These are phyloP conservation scores for Austroboletus festivus DNA, from an alignment of 768 basidiomycete genomes.

Conservation along the genomic window DNA sequence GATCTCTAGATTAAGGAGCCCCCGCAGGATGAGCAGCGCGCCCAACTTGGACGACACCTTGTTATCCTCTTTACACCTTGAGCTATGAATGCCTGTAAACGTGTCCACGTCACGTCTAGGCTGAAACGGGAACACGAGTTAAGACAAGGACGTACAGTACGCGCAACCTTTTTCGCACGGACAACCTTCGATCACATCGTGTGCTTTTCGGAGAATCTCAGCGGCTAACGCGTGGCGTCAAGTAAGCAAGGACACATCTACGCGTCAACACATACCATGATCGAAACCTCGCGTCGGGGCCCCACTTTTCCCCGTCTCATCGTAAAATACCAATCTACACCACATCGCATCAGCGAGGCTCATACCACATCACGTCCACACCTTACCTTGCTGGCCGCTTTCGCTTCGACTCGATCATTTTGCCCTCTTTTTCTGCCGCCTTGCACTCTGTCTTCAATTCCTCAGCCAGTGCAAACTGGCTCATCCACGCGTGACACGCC, in stretches of 20 bases:
- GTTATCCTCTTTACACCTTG: conserved; percentile 67
- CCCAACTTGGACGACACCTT: conserved; percentile 72
- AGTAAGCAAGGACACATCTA: too few relatives aligned
- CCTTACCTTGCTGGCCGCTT: conserved; percentile 58
- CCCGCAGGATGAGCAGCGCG: conserved; percentile 63
- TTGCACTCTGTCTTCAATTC: conserved; percentile 86
- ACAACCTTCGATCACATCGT: conserved; percentile 56
- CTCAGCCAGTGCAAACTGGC: conserved; percentile 63
- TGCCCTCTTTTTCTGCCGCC: conserved; percentile 71
- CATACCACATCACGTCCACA: background rate
- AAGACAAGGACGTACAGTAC: conserved; percentile 47
- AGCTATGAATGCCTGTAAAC: conserved; percentile 61
- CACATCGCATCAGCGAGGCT: background rate
- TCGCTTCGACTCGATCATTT: conserved; percentile 44
- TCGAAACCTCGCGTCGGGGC: conserved; percentile 80
- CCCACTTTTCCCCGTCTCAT: conserved; percentile 65
- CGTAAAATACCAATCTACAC: conserved; percentile 76
- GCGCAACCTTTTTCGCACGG: conserved; percentile 67
- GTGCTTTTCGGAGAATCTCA: conserved; percentile 58
- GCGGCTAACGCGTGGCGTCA: too few relatives aligned
- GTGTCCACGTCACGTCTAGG: background rate
- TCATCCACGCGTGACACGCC: conserved; percentile 80
- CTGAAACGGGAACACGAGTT: background rate
- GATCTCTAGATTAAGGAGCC: conserved; percentile 49
- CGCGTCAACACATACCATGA: conserved; percentile 62